Evolutionary conservation across 345 rosid species (phyloP).

Genomic region (Aquilaria sinensis): DNA sequence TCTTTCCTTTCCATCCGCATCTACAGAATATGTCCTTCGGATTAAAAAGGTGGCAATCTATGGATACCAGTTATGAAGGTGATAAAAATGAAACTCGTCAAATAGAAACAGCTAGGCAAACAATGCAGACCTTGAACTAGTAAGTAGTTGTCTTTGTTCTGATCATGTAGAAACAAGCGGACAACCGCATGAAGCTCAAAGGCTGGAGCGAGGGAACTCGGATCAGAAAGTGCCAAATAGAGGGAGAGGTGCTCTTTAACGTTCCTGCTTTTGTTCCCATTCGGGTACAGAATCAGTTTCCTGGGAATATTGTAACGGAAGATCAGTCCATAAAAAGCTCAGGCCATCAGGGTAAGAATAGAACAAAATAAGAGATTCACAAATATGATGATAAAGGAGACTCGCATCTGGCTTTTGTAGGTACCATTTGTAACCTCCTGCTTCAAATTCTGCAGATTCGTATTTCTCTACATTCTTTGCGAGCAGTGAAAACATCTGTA

Average conservation of each 20-base stretch:
- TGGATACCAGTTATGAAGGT: no score
- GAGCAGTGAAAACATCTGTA: slow-evolving; percentile 44
- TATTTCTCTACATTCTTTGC: slow-evolving; percentile 40
- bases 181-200: slow-evolving; percentile 45
- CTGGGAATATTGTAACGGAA: slow-evolving; percentile 21
- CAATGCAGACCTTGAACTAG: slow-evolving; percentile 28
- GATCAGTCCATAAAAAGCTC: not conserved
- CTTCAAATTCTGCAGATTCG: slow-evolving; percentile 59
- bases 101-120: not conserved
- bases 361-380: no score
- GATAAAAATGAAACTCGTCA: not conserved
- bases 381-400: not conserved
- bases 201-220: slow-evolving; percentile 31
- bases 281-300: slow-evolving; percentile 56
- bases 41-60: no score
- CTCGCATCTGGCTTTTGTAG: not conserved
- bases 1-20: slow-evolving; percentile 24
- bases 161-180: slow-evolving; percentile 47
- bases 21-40: slow-evolving; percentile 6
- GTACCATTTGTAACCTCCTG: slow-evolving; percentile 73
- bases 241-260: slow-evolving; percentile 43
- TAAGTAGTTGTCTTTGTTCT: slow-evolving; percentile 27
- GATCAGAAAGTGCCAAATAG: slow-evolving; percentile 41
- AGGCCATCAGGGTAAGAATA: not conserved
- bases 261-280: slow-evolving; percentile 58